A percentile compares a stretch with the other conserved stretches of the same genome.
phyloP scores from a whole-genome alignment of 2,329 filamentous ascomycete genomes.

The Aurifilum marmelostoma region DNA sequence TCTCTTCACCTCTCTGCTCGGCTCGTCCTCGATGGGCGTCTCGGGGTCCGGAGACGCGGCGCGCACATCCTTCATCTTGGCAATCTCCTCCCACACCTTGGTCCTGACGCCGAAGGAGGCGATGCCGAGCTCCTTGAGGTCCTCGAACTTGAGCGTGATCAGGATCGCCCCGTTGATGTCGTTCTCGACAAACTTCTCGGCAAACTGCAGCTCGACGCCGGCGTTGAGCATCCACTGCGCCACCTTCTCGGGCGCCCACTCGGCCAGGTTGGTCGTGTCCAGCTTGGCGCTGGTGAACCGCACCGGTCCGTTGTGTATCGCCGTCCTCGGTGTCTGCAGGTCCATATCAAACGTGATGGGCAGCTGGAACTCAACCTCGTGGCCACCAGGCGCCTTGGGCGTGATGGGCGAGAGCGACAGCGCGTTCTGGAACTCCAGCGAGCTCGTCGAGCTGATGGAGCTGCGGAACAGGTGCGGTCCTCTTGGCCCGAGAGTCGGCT shows the following conservation, averaged over 20 bases:
- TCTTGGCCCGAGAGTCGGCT: slow-evolving; percentile 75
- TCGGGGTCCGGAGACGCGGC: slow-evolving; percentile 55
- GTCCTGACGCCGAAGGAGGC: slow-evolving; percentile 80
- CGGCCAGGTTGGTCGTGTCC: slow-evolving; percentile 60
- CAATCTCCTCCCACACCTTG: slow-evolving; percentile 79
- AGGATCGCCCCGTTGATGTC: slow-evolving; percentile 90
- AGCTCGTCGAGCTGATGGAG: slow-evolving; percentile 61
- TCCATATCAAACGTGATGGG: slow-evolving; percentile 43
- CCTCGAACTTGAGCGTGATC: slow-evolving; percentile 89
- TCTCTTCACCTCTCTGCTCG: slow-evolving; percentile 52
- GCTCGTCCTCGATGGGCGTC: slow-evolving; percentile 65
- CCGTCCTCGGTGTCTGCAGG: slow-evolving; percentile 40
- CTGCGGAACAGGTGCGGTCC: slow-evolving; percentile 86
- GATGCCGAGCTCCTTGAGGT: slow-evolving; percentile 80
- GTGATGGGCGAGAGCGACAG: slow-evolving; percentile 76
- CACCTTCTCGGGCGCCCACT: slow-evolving; percentile 76
- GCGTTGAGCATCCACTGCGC: slow-evolving; percentile 85
- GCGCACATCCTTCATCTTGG: slow-evolving; percentile 63
- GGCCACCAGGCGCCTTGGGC: slow-evolving; percentile 56
- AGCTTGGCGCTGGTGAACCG: slow-evolving; percentile 61
- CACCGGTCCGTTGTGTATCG: slow-evolving; percentile 55
- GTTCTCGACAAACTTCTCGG: slow-evolving; percentile 86
- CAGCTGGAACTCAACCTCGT: slow-evolving; percentile 38
- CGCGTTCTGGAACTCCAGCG: slow-evolving; percentile 53
- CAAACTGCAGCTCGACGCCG: slow-evolving; percentile 75